These are phyloP conservation scores for Candida sithepensis DNA, from an alignment of 805 yeast species.

Conservation along the genomic window DNA sequence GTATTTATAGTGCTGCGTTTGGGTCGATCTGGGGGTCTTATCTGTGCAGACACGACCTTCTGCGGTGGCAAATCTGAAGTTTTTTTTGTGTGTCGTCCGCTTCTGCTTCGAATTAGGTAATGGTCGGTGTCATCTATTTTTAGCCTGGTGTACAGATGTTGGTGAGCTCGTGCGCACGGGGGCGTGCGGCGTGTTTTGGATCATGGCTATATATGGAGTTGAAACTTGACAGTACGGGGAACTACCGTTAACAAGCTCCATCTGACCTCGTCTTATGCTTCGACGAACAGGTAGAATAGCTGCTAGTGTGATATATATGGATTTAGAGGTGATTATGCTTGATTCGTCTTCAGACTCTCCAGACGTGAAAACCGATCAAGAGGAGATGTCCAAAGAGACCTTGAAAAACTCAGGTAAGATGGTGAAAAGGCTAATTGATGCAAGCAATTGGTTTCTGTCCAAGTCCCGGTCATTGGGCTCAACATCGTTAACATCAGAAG, in stretches of 20 bases:
- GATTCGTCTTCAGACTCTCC: too few relatives aligned
- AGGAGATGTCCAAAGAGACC: not conserved
- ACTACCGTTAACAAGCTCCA: too few relatives aligned
- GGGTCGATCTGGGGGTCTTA: not conserved
- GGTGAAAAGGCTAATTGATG: conserved; percentile 5
- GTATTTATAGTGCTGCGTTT: conserved; percentile 5
- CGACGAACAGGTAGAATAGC: too few relatives aligned
- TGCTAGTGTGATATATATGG: too few relatives aligned
- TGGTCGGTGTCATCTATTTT: not conserved
- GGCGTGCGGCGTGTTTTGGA: too few relatives aligned
- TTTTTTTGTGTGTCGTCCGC: too few relatives aligned
- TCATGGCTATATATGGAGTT: too few relatives aligned
- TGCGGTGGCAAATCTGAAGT: not conserved
- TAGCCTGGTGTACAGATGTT: not conserved
- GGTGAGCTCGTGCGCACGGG: too few relatives aligned
- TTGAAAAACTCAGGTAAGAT: not conserved
- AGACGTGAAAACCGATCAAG: too few relatives aligned
- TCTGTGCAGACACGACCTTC: not conserved
- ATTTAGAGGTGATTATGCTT: too few relatives aligned
- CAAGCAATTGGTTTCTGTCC: conserved; percentile 12
- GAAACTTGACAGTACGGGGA: too few relatives aligned
- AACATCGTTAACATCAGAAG: conserved; percentile 12
- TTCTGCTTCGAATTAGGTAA: not conserved
- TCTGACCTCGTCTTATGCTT: too few relatives aligned
- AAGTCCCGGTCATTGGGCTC: conserved; percentile 17